Evolutionary conservation across 495 filamentous ascomycete genomes (phyloP), one percentile per base, ranked within the genome.

Genomic region (Staphylotrichum longicolle): DNA sequence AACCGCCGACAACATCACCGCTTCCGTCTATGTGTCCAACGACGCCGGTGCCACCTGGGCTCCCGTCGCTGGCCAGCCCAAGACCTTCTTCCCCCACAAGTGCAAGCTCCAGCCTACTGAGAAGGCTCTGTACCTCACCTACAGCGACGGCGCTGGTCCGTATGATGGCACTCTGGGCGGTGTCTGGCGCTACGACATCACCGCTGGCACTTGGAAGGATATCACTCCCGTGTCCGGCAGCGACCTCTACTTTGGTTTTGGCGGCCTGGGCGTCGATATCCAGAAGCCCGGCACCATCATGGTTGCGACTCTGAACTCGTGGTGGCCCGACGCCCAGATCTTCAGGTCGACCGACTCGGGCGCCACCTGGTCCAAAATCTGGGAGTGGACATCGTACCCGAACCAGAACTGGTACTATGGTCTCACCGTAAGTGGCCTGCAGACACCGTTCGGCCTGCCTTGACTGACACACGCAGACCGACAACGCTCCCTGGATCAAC

Each of bases 281-380:
- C 75, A 78, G 63, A 80, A 77, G 30, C 80, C 83, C 10, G 82
- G 82, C 7, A 83, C 81, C 2, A 60, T 86, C 12, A 77, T 86
- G 41, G 82, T 83, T 2, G 82, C 82, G 0, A 75, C 75, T 33
- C 68, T 85, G 64, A 86, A 85, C 59, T 78, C 77, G 46, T 85
- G 83, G 82, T 86, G 77, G 75, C 83, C 83, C 9, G 82, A 86
- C 64, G 83, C 78, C 11, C 78, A 80, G 47, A 69, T 86, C 34
- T 85, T 78, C 69, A 65, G 83, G 37, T 82, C 78, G 11, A 80
- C 65, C 12, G 72, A 86, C 66, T 83, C 79, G 9, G 83, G 83
- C 9, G 64, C 72, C 14, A 82, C 79, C 7, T 84, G 82, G 82
- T 75, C 79, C 4, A 71, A 60, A 0, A 73, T 82, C 39, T 84